phyloP scores from a whole-genome alignment of 1,284 basidiomycete species.

The Pseudozyma thailandica region DNA sequence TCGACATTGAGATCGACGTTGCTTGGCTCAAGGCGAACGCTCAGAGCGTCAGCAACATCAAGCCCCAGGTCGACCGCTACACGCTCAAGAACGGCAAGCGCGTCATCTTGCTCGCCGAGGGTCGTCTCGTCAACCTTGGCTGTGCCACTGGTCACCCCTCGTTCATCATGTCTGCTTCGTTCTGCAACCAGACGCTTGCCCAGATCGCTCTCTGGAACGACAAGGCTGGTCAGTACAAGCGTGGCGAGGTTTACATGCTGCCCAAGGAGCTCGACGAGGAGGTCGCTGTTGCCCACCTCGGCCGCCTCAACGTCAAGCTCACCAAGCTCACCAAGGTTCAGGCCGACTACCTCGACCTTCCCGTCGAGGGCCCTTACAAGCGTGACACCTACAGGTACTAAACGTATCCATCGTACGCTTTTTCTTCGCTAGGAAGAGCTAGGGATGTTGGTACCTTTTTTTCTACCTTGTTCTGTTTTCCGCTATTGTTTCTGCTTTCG shows the following conservation, averaged over 20 bases:
- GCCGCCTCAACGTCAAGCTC: constrained; percentile 91
- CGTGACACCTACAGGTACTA: constrained; percentile 68
- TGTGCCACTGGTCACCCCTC: constrained; percentile 73
- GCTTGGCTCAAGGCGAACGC: constrained; percentile 98
- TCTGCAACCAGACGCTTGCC: constrained; percentile 97
- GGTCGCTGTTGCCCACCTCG: constrained; percentile 93
- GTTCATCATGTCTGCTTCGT: constrained; percentile 99
- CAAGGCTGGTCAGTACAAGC: constrained; percentile 82
- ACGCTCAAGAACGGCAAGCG: constrained; percentile 79
- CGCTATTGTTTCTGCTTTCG: constrained; percentile 19
- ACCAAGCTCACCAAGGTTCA: constrained; percentile 82
- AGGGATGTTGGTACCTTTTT: constrained; percentile 33
- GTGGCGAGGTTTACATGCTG: constrained; percentile 71
- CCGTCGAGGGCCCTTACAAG: constrained; percentile 88
- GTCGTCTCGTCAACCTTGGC: constrained; percentile 98
- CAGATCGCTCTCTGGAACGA: constrained; percentile 97
- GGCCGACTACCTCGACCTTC: constrained; percentile 91
- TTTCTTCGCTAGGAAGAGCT: background rate
- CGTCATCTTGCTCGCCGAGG: constrained; percentile 96
- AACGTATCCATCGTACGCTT: constrained; percentile 10
- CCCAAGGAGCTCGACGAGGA: constrained; percentile 99
- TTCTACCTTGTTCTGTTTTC: constrained; percentile 13
- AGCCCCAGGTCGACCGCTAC: constrained; percentile 99
- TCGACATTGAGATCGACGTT: constrained; percentile 98
- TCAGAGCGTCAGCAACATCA: constrained; percentile 86